Percentiles rank a stretch among this genome's conserved stretches.
phyloP scores from a whole-genome alignment of 1,139 yeast genomes.

The Debaryomyces fabryi region DNA sequence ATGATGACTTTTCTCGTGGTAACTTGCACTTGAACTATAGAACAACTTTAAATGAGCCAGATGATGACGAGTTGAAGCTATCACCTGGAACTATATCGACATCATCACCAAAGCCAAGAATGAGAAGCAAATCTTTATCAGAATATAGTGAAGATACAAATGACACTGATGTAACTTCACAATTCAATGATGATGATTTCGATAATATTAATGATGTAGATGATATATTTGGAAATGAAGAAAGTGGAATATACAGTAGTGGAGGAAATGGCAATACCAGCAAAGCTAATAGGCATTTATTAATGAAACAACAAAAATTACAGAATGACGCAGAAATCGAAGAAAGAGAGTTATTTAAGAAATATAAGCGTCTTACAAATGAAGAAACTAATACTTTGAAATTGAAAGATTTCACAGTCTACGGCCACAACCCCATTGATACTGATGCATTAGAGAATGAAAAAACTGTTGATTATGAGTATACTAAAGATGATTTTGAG shows the following conservation, averaged over 20 bases:
- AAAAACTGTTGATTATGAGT: slow-evolving; percentile 39
- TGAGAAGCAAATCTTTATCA: slow-evolving; percentile 26
- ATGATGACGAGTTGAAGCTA: slow-evolving; percentile 11
- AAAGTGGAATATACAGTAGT: slow-evolving; percentile 34
- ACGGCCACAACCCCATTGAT: slow-evolving; percentile 19
- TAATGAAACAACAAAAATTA: slow-evolving; percentile 30
- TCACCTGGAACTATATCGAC: slow-evolving; percentile 29
- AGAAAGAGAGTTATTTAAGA: slow-evolving; percentile 31
- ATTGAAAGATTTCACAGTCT: slow-evolving; percentile 31
- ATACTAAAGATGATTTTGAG: slow-evolving; percentile 42
- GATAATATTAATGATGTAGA: slow-evolving; percentile 41
- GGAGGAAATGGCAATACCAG: slow-evolving; percentile 13
- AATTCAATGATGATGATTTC: slow-evolving; percentile 44
- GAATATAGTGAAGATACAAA: slow-evolving; percentile 41
- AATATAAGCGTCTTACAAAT: slow-evolving; percentile 18
- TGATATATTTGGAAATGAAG: slow-evolving; percentile 39
- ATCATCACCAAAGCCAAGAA: slow-evolving; percentile 24
- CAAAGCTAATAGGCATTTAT: slow-evolving; percentile 23
- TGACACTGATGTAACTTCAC: slow-evolving; percentile 46
- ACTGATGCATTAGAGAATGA: slow-evolving; percentile 38
- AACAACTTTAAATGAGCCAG: slow-evolving; percentile 2
- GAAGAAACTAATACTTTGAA: slow-evolving; percentile 32
- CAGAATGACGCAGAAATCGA: slow-evolving; percentile 40
- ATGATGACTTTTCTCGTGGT: background rate
- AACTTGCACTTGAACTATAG: slow-evolving; percentile 2